Conservation (phyloP, 202 grass and related monocot species). For the Schoenoplectus tabernaemontani region DNA sequence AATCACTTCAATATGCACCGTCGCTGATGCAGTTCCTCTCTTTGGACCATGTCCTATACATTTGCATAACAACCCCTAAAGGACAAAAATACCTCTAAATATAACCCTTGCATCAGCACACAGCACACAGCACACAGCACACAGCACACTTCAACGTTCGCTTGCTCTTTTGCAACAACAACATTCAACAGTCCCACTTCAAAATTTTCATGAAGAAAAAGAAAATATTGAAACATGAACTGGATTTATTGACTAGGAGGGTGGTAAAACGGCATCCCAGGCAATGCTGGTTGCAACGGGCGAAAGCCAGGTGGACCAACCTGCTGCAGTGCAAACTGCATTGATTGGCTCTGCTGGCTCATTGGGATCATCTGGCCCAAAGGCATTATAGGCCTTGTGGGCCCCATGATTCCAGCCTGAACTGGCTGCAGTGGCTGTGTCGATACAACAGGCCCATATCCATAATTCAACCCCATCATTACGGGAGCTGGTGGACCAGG, state of each 20-base stretch:
- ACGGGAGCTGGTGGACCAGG: conserved; percentile 51
- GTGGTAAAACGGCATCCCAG: conserved; percentile 73
- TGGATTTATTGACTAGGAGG: conserved; percentile 43
- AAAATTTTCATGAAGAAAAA: neutral
- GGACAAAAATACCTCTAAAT: neutral
- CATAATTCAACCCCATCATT: conserved; percentile 85
- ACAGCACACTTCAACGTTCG: neutral
- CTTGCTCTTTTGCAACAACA: neutral
- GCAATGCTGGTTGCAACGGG: conserved; percentile 48
- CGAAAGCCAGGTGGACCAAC: conserved; percentile 39
- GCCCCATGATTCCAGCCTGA: conserved; percentile 32
- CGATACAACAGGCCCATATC: conserved; percentile 34
- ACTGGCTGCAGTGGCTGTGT: conserved; percentile 34
- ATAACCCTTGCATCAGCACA: neutral
- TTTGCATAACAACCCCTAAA: neutral
- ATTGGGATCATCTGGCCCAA: conserved; percentile 67
- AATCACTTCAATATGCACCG: neutral
- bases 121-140: no score
- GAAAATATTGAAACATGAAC: conserved; percentile 22
- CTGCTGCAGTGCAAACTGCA: conserved; percentile 59
- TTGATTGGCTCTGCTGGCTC: conserved; percentile 33
- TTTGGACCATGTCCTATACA: neutral
- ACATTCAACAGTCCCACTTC: neutral
- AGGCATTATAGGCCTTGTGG: conserved; percentile 39
- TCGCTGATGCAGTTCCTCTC: neutral